Percentiles rank a stretch among this genome's conserved stretches.
Evolutionary conservation across 2,329 filamentous ascomycete species (phyloP).

Genomic region (Aspergillus costaricaensis): DNA sequence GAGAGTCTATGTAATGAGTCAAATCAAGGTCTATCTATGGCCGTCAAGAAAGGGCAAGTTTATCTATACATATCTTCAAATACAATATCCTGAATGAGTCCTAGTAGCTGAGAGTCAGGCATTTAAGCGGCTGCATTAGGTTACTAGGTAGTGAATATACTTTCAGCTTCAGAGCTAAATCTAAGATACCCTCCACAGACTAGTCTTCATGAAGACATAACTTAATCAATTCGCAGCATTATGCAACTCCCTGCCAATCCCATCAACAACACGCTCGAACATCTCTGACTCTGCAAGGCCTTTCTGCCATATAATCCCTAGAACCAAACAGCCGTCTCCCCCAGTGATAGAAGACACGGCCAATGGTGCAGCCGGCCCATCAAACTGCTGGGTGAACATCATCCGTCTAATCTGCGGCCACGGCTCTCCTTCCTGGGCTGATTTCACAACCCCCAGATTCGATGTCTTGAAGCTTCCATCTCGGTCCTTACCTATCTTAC

Average conservation of each 20-base stretch:
- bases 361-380: conserved; percentile 41
- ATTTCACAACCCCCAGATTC: conserved; percentile 45
- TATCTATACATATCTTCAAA: too few species aligned
- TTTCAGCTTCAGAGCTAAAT: too few species aligned
- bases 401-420: conserved; percentile 41
- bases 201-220: too few species aligned
- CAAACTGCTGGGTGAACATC: conserved; percentile 49
- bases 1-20: too few species aligned
- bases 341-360: conserved; percentile 46
- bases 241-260: conserved; percentile 19
- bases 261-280: conserved; percentile 23
- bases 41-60: too few species aligned
- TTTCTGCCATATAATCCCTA: conserved; percentile 48
- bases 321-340: conserved; percentile 44
- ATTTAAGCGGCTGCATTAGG: too few species aligned
- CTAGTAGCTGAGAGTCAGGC: too few species aligned
- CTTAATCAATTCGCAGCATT: neutral
- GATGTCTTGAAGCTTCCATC: conserved; percentile 47
- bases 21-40: too few species aligned
- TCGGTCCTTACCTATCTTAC: conserved; percentile 40
- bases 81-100: too few species aligned
- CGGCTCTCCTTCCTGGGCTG: conserved; percentile 9
- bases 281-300: conserved; percentile 36
- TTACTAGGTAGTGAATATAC: too few species aligned
- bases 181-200: too few species aligned